Base-by-base conservation (phyloP, 352 stramenopile genomes). In the Pythium coloratum region DNA sequence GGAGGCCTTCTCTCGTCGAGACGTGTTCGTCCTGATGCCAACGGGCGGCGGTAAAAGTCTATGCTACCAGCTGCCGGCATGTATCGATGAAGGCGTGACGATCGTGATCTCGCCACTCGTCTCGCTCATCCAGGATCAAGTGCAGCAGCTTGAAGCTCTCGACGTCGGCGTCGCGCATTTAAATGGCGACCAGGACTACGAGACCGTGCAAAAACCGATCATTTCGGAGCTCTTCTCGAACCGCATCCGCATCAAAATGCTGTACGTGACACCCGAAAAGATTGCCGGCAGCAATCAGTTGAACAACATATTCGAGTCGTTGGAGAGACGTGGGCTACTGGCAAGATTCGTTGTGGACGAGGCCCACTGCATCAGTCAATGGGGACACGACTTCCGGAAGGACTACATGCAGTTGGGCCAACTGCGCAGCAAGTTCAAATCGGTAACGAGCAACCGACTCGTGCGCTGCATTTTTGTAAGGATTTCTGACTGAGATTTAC, bases 21-120 rank as follows among this genome's bases (percentile, higher is more conserved):
- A 99, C 76, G 94, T 99, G 20, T 99, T 99, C 71, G 96, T 99
- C 12, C 78, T 99, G 10, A 99, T 99, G 97, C 97, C 97, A 10
- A 99, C 98, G 14, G 98, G 98, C 42, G 97, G 97, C 51, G 98
- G 98, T 18, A 99, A 99, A 75, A 98, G 86, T 57, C 76, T 99
- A 2, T 99, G 97, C 71, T 99, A 99, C 72, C 98, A 99, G 65
- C 77, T 98, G 13, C 93, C 93, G 46, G 92, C 88, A 24, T 96
- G 88, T 57, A 70, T 94, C 59, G 77, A 94, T 78, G 81, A 96
- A 16, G 97, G 97, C 18, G 72, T 99, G 7, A 95, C 96, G 0
- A 91, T 99, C 12, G 96, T 99, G 12, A 97, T 99, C 59, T 99
- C 96, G 36, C 98, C 98, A 9, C 90, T 99, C 2, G 83, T 99